Conservation (phyloP, 345 rosid genomes). For the Cochlearia excelsa region DNA sequence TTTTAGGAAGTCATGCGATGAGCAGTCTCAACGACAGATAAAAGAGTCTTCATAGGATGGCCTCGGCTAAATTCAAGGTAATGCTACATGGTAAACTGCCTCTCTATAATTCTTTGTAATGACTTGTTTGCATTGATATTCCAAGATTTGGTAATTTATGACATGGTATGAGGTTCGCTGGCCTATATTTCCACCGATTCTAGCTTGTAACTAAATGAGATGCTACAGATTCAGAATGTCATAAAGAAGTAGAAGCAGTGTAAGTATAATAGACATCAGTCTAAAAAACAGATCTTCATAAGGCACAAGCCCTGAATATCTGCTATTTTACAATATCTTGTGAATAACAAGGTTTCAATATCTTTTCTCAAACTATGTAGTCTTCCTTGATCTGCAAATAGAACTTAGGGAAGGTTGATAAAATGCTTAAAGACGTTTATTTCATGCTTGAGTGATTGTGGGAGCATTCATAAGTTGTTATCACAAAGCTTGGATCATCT, state of each 20-base stretch:
- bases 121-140: background rate
- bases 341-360: slow-evolving; percentile 9
- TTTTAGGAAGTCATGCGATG: slow-evolving; percentile 8
- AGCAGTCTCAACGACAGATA: background rate
- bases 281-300: slow-evolving; percentile 11
- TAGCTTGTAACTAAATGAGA: slow-evolving; percentile 10
- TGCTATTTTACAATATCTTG: background rate
- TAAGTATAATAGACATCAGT: slow-evolving; percentile 9
- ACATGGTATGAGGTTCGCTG: slow-evolving; percentile 1
- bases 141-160: background rate
- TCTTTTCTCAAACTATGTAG: slow-evolving; percentile 3
- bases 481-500: slow-evolving; percentile 68
- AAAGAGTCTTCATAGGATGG: slow-evolving; percentile 3
- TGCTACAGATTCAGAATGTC: slow-evolving; percentile 10
- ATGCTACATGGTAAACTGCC: background rate
- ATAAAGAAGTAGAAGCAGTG: slow-evolving; percentile 11
- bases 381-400: background rate
- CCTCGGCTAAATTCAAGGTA: slow-evolving; percentile 8
- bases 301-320: background rate
- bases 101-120: background rate
- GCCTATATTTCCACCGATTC: background rate
- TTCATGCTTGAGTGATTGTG: slow-evolving; percentile 55
- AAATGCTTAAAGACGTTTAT: slow-evolving; percentile 4
- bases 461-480: slow-evolving; percentile 77
- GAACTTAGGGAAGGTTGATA: background rate